These are phyloP conservation scores for Thymus mandschuricus DNA, from an alignment of 257 asterid species.

Conservation along the genomic window DNA sequence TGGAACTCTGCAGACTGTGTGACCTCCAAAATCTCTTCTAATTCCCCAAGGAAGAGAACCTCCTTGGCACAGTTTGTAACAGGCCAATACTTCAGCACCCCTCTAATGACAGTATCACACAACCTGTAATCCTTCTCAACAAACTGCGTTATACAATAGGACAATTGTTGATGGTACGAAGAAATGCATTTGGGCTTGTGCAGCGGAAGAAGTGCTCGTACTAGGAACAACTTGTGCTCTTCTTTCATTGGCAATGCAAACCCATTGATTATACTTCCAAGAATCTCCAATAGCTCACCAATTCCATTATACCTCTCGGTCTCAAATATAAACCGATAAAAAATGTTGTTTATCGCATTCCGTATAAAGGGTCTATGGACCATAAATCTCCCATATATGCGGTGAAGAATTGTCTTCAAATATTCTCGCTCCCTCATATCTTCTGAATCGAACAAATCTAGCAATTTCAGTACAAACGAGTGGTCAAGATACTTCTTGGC, in stretches of 20 bases:
- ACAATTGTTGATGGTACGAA: constrained; percentile 75
- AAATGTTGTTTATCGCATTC: constrained; percentile 78
- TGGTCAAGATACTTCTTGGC: constrained; percentile 87
- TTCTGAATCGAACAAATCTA: constrained; percentile 83
- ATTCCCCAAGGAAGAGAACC: constrained; percentile 85
- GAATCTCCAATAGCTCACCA: constrained; percentile 84
- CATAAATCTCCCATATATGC: constrained; percentile 91
- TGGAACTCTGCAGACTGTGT: constrained; percentile 80
- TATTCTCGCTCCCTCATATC: constrained; percentile 90
- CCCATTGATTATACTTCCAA: constrained; percentile 86
- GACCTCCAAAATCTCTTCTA: constrained; percentile 83
- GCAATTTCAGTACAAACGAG: constrained; percentile 74
- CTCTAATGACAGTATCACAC: constrained; percentile 74
- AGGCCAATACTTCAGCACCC: constrained; percentile 88
- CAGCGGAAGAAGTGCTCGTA: constrained; percentile 78
- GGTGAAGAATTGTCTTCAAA: constrained; percentile 86
- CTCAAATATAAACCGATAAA: constrained; percentile 80
- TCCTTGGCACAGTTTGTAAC: constrained; percentile 85
- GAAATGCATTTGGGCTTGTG: constrained; percentile 77
- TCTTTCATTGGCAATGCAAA: constrained; percentile 95
- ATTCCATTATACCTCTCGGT: constrained; percentile 79
- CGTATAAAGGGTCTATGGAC: constrained; percentile 91
- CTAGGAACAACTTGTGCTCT: constrained; percentile 85
- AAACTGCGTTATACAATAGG: constrained; percentile 75
- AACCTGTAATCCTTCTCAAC: constrained; percentile 89